These are phyloP conservation scores for Scedosporium minutisporum DNA, from an alignment of 2,329 filamentous ascomycete species.

Conservation along the genomic window DNA sequence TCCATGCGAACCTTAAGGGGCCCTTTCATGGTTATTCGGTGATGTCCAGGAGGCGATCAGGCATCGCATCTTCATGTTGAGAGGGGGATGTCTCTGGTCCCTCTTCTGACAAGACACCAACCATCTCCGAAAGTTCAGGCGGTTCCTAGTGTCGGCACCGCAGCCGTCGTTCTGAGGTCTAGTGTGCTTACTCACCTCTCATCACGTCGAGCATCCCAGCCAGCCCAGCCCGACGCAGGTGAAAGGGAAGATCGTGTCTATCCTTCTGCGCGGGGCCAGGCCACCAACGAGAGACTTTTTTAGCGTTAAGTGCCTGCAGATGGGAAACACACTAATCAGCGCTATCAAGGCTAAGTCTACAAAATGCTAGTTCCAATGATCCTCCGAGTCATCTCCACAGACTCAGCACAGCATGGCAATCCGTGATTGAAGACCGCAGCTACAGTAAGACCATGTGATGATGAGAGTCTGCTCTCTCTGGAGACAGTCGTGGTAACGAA, in stretches of 20 bases:
- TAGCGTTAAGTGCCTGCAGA: slow-evolving; percentile 4
- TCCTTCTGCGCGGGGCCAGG: neutral
- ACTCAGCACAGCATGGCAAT: neutral
- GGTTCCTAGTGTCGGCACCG: too few species aligned
- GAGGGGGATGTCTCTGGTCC: neutral
- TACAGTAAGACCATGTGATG: neutral
- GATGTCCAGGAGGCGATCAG: neutral
- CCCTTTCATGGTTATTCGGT: neutral
- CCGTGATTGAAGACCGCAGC: neutral
- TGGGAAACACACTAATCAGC: neutral
- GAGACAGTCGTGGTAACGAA: too few species aligned
- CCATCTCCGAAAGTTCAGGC: too few species aligned
- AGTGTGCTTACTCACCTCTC: too few species aligned
- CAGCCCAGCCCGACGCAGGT: too few species aligned
- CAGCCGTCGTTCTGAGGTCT: too few species aligned
- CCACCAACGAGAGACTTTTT: neutral
- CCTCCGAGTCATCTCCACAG: neutral
- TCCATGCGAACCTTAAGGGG: neutral
- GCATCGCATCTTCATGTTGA: neutral
- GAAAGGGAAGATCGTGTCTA: neutral
- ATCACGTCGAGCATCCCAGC: too few species aligned
- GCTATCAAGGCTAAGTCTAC: neutral
- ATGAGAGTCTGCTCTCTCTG: too few species aligned
- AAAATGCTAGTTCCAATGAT: neutral
- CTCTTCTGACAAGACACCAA: too few species aligned